Conservation (phyloP, 2,329 filamentous ascomycete species). For the Clarireedia paspali region DNA sequence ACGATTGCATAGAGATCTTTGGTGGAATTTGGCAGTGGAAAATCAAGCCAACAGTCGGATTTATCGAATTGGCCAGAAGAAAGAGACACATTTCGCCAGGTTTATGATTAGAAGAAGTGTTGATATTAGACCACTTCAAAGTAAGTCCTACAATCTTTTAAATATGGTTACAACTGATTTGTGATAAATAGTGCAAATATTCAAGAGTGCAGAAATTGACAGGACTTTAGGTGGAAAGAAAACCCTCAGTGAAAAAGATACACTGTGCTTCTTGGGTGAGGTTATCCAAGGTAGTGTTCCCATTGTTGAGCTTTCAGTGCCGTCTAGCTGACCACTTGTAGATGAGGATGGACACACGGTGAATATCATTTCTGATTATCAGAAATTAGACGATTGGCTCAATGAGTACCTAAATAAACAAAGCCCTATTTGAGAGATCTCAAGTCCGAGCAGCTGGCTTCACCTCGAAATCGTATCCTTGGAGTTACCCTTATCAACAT, state of each 20-base stretch:
- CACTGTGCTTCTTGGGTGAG: neutral
- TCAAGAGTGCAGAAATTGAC: too few species aligned
- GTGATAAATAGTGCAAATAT: neutral
- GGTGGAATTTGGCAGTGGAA: neutral
- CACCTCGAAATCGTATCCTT: too few species aligned
- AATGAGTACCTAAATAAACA: neutral
- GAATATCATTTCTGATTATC: neutral
- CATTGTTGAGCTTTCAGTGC: neutral
- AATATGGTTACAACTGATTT: too few species aligned
- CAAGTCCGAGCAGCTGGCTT: neutral
- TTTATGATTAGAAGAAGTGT: neutral
- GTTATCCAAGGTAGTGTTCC: neutral
- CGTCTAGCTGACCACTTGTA: neutral
- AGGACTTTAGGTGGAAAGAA: neutral
- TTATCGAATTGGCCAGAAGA: neutral
- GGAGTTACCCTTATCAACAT: too few species aligned
- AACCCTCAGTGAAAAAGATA: neutral
- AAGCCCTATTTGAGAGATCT: neutral
- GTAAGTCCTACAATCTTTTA: neutral
- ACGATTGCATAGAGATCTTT: neutral
- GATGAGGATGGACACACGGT: fast-evolving
- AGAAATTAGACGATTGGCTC: neutral
- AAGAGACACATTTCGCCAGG: neutral
- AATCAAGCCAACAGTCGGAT: neutral
- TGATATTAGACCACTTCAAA: neutral